Evolutionary conservation across 768 basidiomycete species (phyloP).

Genomic region (Suillus americanus): DNA sequence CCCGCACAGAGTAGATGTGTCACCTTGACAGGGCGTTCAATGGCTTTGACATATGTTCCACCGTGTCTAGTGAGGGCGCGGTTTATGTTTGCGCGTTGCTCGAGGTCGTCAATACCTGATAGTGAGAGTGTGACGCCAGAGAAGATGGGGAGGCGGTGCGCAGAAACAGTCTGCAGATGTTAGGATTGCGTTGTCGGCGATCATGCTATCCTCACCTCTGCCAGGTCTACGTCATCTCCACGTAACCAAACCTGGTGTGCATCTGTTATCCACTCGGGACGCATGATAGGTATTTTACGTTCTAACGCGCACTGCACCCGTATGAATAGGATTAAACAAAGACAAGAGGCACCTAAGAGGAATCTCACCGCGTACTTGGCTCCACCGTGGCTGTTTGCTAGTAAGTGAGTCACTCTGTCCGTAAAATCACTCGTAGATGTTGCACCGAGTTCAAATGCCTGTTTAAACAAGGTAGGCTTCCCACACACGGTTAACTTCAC

Average conservation of each 20-base stretch:
- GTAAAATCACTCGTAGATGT: conserved; percentile 69
- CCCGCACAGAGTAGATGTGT: conserved; percentile 85
- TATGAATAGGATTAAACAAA: conserved; percentile 5
- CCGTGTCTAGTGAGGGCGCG: conserved; percentile 56
- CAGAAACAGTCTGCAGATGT: conserved; percentile 48
- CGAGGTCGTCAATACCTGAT: conserved; percentile 71
- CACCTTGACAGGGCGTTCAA: conserved; percentile 75
- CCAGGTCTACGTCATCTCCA: conserved; percentile 76
- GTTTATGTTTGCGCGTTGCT: conserved; percentile 62
- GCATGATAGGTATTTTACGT: conserved; percentile 76
- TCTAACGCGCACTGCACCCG: conserved; percentile 72
- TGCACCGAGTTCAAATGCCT: conserved; percentile 83
- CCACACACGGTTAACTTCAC: conserved; percentile 1
- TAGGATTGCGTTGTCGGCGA: neutral
- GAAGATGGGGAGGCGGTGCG: conserved; percentile 74
- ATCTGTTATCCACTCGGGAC: conserved; percentile 74
- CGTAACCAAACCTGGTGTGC: conserved; percentile 72
- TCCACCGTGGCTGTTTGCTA: conserved; percentile 78
- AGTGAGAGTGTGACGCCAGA: conserved; percentile 65
- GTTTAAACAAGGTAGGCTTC: conserved; percentile 70
- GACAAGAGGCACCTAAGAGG: neutral
- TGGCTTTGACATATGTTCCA: conserved; percentile 70
- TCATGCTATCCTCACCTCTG: conserved; percentile 44
- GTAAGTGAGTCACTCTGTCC: conserved; percentile 82
- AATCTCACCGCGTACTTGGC: conserved; percentile 75